Evolutionary conservation across 208 protist species (phyloP), one percentile per base, ranked within the genome.

Genomic region (Crithidia sp.): DNA sequence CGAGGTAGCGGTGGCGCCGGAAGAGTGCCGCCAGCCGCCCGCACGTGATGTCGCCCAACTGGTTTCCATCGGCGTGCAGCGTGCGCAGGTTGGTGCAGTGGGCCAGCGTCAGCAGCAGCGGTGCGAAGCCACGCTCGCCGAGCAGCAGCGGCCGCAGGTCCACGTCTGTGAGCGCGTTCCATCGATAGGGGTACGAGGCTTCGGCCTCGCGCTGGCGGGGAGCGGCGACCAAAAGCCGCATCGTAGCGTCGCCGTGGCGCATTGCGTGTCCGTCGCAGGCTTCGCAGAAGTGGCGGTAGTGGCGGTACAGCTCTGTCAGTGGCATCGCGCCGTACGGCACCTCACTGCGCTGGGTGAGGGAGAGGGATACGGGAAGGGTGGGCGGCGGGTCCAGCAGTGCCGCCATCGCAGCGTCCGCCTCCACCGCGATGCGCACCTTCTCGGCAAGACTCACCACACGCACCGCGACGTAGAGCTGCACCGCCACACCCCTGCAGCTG

Each of bases 241-340:
- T 54, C 14, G 91, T 78, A 57, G 85, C 83, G 2, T 62, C 59
- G 8, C 67, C 74, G 47, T 72, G 67, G 44, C 79, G 78, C 36
- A 96, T 47, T 10, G 66, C 53, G 45, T 72, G 83, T 71, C 83
- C 79, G 54, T 83, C 84, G 52, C 67, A 75, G 8, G 70, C 62
- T 47, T 76, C 62, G 68, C 73, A 95, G 60, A 95, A 90, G 39
- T 79, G 73, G 28, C 79, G 63, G 77, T 94, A 93, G 62, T 90
- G 84, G 0, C 67, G 19, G 79, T 94, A 94, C 36, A 96, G 77
- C 44, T 84, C 79, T 12, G 73, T 71, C 17, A 95, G 79, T 19
- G 90, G 90, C 72, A 96, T 81, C 4, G 67, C 67, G 36, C 88
- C 90, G 67, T 94, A 96, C 37, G 88, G 89, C 5, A 76, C 77